Base-by-base conservation (phyloP, 495 filamentous ascomycete species). In the Parachaetomium inaequale region DNA sequence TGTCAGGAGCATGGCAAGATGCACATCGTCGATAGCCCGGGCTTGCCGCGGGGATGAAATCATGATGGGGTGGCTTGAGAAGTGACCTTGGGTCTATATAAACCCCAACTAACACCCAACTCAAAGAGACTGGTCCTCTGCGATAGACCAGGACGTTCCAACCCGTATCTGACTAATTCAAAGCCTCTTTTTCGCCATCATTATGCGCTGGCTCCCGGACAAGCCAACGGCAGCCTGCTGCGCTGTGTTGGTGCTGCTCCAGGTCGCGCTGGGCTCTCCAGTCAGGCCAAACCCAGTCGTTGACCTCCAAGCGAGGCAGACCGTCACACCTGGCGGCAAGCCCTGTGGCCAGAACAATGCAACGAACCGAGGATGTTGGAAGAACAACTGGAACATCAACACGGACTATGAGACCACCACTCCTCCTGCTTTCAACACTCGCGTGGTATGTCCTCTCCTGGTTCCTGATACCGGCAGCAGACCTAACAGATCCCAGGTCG, bases 341-440 rank as follows among this genome's bases (percentile, higher is more conserved):
- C 69, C 69, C 1, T 71, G 69, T 46, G 69, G 73, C 1, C 69
- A 71, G 15, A 67, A 74, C 62, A 74, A 70, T 15, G 59, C 70
- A 19, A 67, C 67, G 7, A 74, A 76, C 58, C 57, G 74, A 4
- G 58, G 54, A 0, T 76, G 74, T 58, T 76, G 74, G 74, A 70
- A 59, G 47, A 66, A 70, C 36, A 64, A 55, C 49, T 76, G 68
- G 59, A 68, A 66, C 55, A 69, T 76, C 54, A 65, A 51, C 51
- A 76, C 74, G 15, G 72, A 76, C 59, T 75, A 74, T 43, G 68
- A 74, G n/a, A 31, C 58, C 7, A 61, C 36, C 7, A 67, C 61
- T 15, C 74, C 74, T 1, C 61, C 65, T 31, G 68, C 69, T 0
- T 74, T 72, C 47, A 68, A 66, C 21, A 60, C 59, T n/a, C 62